Base-by-base conservation (phyloP, 148 eudicot species). In the Beta vulgaris region DNA sequence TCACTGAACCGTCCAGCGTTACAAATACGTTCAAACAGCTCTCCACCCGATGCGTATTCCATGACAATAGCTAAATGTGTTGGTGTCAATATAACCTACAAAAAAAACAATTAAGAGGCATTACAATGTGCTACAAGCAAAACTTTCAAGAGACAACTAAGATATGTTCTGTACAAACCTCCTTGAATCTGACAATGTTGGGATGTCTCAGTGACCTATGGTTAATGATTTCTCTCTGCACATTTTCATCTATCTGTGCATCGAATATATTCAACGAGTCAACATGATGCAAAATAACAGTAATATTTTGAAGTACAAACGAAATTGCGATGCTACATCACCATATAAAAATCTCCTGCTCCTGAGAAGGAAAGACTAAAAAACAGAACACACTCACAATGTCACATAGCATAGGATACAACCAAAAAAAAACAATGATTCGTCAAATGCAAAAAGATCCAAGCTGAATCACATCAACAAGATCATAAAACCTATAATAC, bases 11-110 rank as follows among this genome's bases (percentile, higher is more conserved):
- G 86, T 19, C 93, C 98, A 68, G 93, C 92, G 74, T 85, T 93
- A 81, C 93, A 91, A 48, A 93, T 93, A 49, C 98, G 87, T 74
- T 93, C 96, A 79, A 93, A 93, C 32, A 93, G 86, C 86, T 93
- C 98, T 8, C 98, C 98, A 43, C 98, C 98, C n/a, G 98, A 89
- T 32, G 98, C 96, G 73, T 87, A 93, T 81, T 93, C 98, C 98
- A 93, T 93, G 44, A 93, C 98, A 74, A 93, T 93, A 48, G 98
- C 98, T 82, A 93, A 81, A 86, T 93, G 98, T 8, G 96, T 93
- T 2, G 98, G 96, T 29, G 98, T 93, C 64, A 93, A 81, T 11
- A 91, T 84, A 53, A 93, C 93, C 96, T 92, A 72, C 11, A 65
- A 31, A 8, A 14, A n/a, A 55, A 69, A n/a, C 51, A 16, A 76